Evolutionary conservation across 805 yeast genomes (phyloP).

Genomic region (Candida ortonii): DNA sequence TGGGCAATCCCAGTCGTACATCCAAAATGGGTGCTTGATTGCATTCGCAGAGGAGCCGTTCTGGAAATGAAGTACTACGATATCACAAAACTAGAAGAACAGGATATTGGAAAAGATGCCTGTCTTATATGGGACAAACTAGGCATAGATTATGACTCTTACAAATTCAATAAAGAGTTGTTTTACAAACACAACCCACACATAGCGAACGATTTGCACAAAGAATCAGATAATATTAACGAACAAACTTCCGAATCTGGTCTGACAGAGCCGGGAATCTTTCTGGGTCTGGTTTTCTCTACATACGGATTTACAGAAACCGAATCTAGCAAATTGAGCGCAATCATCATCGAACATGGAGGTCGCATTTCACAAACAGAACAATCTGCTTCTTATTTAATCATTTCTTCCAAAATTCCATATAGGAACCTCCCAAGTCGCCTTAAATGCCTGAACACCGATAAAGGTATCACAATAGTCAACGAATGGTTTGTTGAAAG

Average conservation of each 20-base stretch:
- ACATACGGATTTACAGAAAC: conserved; percentile 29
- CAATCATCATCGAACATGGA: conserved; percentile 21
- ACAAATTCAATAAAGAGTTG: conserved; percentile 9
- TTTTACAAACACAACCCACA: conserved; percentile 9
- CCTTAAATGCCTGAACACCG: conserved; percentile 11
- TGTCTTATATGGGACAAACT: conserved; percentile 39
- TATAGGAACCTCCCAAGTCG: conserved; percentile 16
- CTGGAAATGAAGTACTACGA: conserved; percentile 41
- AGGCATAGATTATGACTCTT: conserved; percentile 4
- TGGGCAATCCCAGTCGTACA: conserved; percentile 53
- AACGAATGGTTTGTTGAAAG: conserved; percentile 36
- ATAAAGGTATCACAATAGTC: conserved; percentile 27
- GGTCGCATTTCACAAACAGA: conserved; percentile 23
- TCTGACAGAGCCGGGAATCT: conserved; percentile 29
- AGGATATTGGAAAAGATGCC: conserved; percentile 29
- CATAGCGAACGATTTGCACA: no score
- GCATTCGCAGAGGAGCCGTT: conserved; percentile 42
- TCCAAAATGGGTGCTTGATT: conserved; percentile 49
- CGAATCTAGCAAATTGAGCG: conserved; percentile 17
- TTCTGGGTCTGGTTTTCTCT: conserved; percentile 41
- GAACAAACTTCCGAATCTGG: neutral
- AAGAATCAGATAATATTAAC: neutral
- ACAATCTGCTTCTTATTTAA: conserved; percentile 36
- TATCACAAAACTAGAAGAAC: conserved; percentile 21
- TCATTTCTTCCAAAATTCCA: conserved; percentile 27